A percentile compares a stretch with the other conserved stretches of the same genome.
These are phyloP conservation scores for Fusarium veterinarium DNA, from an alignment of 2,329 filamentous ascomycete species.

Conservation along the genomic window DNA sequence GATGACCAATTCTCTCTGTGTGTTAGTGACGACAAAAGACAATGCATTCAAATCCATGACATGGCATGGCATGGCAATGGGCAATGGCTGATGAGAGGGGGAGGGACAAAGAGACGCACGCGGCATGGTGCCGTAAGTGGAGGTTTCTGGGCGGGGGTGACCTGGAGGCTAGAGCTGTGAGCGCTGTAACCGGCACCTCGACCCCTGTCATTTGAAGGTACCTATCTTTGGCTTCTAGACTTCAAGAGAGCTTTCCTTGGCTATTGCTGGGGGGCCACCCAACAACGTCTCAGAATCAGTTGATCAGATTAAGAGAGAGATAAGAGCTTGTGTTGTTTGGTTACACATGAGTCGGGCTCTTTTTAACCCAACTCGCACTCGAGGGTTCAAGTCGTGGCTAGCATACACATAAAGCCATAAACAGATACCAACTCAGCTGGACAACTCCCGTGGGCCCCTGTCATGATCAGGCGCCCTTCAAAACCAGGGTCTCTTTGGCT, in stretches of 20 bases:
- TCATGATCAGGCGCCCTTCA: conserved; percentile 36
- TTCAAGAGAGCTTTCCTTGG: neutral
- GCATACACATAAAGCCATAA: neutral
- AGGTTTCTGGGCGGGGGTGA: conserved; percentile 22
- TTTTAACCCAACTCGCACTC: neutral
- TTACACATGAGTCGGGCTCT: neutral
- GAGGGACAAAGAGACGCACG: conserved; percentile 24
- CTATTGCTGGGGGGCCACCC: conserved; percentile 1
- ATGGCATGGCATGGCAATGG: conserved; percentile 2
- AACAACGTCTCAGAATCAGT: conserved; percentile 33
- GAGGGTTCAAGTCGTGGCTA: neutral
- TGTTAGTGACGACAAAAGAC: conserved; percentile 27
- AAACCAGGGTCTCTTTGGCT: conserved; percentile 18
- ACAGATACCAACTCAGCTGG: conserved; percentile 21
- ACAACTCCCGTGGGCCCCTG: conserved; percentile 19
- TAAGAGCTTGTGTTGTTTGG: neutral
- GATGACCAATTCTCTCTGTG: neutral
- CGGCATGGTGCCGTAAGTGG: conserved; percentile 34
- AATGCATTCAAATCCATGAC: neutral
- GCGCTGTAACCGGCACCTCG: conserved; percentile 26
- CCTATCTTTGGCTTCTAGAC: conserved; percentile 11
- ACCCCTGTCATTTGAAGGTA: neutral
- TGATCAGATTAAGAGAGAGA: neutral
- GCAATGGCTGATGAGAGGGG: conserved; percentile 32
- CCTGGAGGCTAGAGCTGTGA: conserved; percentile 1